Evolutionary conservation across 169 alveolate species (phyloP).

Genomic region (Cystoisospora suis): DNA sequence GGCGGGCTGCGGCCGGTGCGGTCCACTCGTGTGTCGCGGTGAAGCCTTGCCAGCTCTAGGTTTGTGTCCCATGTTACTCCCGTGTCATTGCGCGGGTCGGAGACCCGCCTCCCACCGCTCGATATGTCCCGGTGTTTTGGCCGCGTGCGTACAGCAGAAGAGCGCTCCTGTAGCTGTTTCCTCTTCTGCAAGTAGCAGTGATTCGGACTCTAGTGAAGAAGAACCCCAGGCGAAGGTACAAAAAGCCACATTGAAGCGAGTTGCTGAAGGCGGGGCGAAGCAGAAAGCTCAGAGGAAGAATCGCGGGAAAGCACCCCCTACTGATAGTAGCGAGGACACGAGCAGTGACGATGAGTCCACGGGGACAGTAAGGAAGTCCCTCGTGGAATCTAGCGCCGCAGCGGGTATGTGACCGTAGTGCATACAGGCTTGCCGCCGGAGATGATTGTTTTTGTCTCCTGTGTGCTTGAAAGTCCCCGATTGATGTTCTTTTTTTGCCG

Average conservation of each 20-base stretch:
- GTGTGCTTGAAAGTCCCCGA: no score
- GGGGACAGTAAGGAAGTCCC: not conserved
- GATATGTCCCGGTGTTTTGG: no score
- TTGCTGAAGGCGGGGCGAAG: not conserved
- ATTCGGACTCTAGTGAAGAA: slow-evolving; percentile 3
- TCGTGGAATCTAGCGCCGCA: not conserved
- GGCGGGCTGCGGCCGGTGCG: no score
- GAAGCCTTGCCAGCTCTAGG: no score
- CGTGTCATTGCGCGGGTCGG: no score
- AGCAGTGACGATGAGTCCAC: slow-evolving; percentile 17
- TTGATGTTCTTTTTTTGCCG: no score
- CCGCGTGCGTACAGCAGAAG: slow-evolving; percentile 2
- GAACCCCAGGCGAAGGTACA: not conserved
- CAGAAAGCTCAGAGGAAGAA: not conserved
- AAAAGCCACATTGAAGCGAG: not conserved
- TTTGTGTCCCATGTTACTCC: no score
- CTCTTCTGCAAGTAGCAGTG: not conserved
- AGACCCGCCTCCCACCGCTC: no score
- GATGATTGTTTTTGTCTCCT: no score
- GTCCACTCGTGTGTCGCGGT: no score
- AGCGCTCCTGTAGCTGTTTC: slow-evolving; percentile 6
- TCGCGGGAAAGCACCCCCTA: not conserved
- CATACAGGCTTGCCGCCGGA: no score
- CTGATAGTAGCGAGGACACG: slow-evolving; percentile 21
- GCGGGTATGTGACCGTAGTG: slow-evolving; percentile 1